Percentiles rank a stretch among this genome's conserved stretches.
phyloP scores from a whole-genome alignment of 108 stramenopile genomes.

The Conticribra guillardii region DNA sequence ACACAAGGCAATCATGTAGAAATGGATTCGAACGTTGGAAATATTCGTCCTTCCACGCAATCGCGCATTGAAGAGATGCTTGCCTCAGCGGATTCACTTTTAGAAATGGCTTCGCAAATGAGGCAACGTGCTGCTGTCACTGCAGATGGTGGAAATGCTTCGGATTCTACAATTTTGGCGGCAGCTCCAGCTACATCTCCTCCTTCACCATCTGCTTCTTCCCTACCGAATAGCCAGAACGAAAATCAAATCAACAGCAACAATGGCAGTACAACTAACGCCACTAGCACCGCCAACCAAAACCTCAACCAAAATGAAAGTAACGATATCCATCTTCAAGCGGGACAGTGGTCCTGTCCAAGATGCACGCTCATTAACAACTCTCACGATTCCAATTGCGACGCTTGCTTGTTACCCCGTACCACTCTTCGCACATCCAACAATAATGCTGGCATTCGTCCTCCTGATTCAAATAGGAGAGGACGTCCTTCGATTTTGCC shows the following conservation, averaged over 20 bases:
- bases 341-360: slow-evolving; percentile 43
- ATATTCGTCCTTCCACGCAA: not conserved
- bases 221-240: too few relatives aligned
- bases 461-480: not conserved
- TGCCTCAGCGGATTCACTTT: not conserved
- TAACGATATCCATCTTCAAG: not conserved
- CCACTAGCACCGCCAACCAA: too few relatives aligned
- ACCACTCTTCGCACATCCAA: not conserved
- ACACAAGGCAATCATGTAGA: not conserved
- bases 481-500: slow-evolving; percentile 2
- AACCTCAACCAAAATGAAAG: too few relatives aligned
- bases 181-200: not conserved
- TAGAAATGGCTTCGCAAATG: too few relatives aligned
- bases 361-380: slow-evolving; percentile 52
- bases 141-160: not conserved
- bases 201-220: not conserved
- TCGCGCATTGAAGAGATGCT: not conserved
- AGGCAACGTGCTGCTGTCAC: too few relatives aligned
- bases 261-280: too few relatives aligned
- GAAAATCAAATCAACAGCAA: too few relatives aligned
- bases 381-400: slow-evolving; percentile 5
- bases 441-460: too few relatives aligned
- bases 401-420: slow-evolving; percentile 34
- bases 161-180: not conserved
- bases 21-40: not conserved